Base-by-base conservation (phyloP, 306 rosid species). In the Quercus alba region DNA sequence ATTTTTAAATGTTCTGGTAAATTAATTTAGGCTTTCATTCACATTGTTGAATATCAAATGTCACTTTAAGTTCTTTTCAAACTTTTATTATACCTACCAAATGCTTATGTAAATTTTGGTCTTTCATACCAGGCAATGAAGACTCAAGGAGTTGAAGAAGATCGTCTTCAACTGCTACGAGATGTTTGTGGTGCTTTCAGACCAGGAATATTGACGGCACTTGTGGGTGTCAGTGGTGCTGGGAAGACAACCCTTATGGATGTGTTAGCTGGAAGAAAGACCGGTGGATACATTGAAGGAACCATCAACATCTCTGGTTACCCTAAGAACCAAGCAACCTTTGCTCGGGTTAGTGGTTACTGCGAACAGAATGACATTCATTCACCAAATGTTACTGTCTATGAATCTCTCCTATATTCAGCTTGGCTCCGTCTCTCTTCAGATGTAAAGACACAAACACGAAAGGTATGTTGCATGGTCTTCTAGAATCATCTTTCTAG, bases 301-400 rank as follows among this genome's bases (percentile, higher is more conserved):
- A 84, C 73, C 23, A 87, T 91, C 10, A 82, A 66, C 81, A 87
- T 91, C 5, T 91, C 91, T 6, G 95, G 95, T 75, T 91, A 84
- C 46, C 87, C 89, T 11, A 91, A 89, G 86, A 89, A 89, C 28
- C 95, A 91, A 75, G 81, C 72, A 15, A 89, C 93, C 56, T 91
- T 91, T 80, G 87, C 93, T 75, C 81, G 95, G 35, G 73, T 91
- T 20, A 87, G 93, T 2, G 95, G 95, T 35, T 91, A 91, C n/a
- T 91, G 95, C 82, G 95, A 91, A 80, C 95, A 91, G 44, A 87
- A 80, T 78, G 94, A 91, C 79, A 88, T 91, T 63, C 94, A 91
- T 84, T 91, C 94, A 2, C 94, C 94, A 1, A 2, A 87, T 80
- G 89, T 91, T 10, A 91, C 93, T 7, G 85, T 91, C 70, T 82